These are phyloP conservation scores for Eugenia klotzschiana DNA, from an alignment of 441 rosid genomes.

Conservation along the genomic window DNA sequence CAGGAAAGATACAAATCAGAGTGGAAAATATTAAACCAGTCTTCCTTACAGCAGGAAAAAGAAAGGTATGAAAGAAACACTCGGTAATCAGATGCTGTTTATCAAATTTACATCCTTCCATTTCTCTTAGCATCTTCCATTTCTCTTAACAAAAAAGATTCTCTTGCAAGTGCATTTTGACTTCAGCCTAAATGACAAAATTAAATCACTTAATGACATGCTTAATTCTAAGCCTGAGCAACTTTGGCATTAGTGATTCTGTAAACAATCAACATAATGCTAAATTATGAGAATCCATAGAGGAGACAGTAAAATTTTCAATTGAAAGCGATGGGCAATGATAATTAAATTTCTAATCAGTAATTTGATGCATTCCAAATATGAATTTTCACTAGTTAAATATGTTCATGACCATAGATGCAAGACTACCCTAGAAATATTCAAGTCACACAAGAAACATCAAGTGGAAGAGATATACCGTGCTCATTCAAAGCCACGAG, in stretches of 20 bases:
- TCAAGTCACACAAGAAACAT: neutral
- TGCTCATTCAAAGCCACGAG: constrained; percentile 72
- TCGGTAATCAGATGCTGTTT: neutral
- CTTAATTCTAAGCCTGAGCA: neutral
- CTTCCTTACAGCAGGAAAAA: neutral
- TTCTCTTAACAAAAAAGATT: neutral
- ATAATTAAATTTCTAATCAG: neutral
- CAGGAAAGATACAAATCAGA: neutral
- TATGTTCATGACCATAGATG: neutral
- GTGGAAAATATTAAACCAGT: neutral
- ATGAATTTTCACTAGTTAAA: neutral
- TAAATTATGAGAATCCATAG: neutral
- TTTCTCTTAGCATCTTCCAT: neutral
- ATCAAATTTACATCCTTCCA: neutral
- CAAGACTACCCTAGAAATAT: neutral
- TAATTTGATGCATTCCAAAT: neutral
- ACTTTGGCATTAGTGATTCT: neutral
- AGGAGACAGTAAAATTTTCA: neutral
- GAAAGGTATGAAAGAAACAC: neutral
- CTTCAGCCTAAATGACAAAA: neutral
- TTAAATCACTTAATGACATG: neutral
- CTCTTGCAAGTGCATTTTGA: neutral
- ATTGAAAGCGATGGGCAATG: neutral
- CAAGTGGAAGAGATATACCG: constrained; percentile 35
- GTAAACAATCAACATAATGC: neutral